A percentile compares a stretch with the other conserved stretches of the same genome.
These are phyloP conservation scores for Turritis glabra DNA, from an alignment of 345 rosid species.

Conservation along the genomic window DNA sequence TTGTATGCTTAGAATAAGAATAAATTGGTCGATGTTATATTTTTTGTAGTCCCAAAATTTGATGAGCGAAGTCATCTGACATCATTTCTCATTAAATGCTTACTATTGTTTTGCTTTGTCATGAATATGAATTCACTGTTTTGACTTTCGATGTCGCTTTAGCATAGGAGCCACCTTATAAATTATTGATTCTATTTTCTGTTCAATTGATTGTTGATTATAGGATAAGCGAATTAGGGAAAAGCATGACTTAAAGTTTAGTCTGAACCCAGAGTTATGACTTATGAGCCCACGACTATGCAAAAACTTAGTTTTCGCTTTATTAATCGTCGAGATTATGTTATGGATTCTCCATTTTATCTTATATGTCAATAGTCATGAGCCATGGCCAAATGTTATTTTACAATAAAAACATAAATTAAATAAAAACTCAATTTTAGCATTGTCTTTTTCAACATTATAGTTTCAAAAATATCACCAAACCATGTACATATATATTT, in stretches of 20 bases:
- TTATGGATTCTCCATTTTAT: not conserved
- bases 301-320: slow-evolving; percentile 4
- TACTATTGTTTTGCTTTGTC: slow-evolving; percentile 27
- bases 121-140: slow-evolving; percentile 31
- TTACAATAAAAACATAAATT: not conserved
- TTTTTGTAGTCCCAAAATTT: slow-evolving; percentile 22
- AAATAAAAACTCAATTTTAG: not conserved
- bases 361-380: not conserved
- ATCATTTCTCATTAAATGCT: slow-evolving; percentile 18
- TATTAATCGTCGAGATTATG: not conserved
- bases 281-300: not conserved
- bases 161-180: slow-evolving; percentile 17
- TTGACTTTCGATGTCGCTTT: slow-evolving; percentile 27
- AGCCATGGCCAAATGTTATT: not conserved
- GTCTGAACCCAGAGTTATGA: not conserved
- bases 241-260: not conserved
- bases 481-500: slow-evolving; percentile 9
- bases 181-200: slow-evolving; percentile 1
- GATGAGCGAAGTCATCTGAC: slow-evolving; percentile 13
- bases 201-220: not conserved
- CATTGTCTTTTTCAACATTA: not conserved
- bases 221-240: not conserved
- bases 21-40: slow-evolving; percentile 30
- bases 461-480: not conserved
- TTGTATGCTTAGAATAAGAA: not conserved